Evolutionary conservation across 768 basidiomycete genomes (phyloP), one percentile per base, ranked within the genome.

Genomic region (Neoboletus magnificus): DNA sequence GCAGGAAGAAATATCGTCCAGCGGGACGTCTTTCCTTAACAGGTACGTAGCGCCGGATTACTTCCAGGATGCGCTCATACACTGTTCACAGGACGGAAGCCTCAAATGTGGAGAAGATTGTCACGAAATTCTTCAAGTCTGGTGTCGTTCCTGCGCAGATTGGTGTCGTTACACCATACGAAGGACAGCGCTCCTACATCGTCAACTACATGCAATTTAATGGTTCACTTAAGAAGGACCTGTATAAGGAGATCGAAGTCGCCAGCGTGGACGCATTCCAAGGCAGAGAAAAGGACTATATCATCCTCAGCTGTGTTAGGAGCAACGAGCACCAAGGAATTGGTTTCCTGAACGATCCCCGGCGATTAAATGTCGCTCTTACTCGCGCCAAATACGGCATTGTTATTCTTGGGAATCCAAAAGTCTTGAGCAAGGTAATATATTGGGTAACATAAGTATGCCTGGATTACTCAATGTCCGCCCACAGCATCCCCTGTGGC

Each of bases 161-260:
- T 64, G 97, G 97, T 59, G 92, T 99, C 58, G 93, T 99, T 66
- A 99, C 97, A 2, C 97, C 97, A 1, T 99, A 99, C 72, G 97
- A 99, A 71, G 97, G 97, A 25, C 97, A 99, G 66, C 86, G 97
- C 18, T 97, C 95, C 1, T 98, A 97, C 71, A 89, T 99, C 68
- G 95, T 96, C 71, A 96, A 93, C 72, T 99, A 96, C 72, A 98
- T 99, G 97, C 97, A 99, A 76, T 93, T 97, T 79, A 97, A 98
- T 67, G 97, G 97, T n/a, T 88, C 94, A 27, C 79, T 98, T 58
- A 98, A 98, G 85, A 99, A 98, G 77, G 97, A 99, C 62, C 73
- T 98, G 18, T 99, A 99, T 78, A 99, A 99, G 78, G 97, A 99
- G 67, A 95, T 99, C 39, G 97, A 99, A 70, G 97, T 99, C 46